Percentiles rank a stretch among this genome's conserved stretches.
Conservation (phyloP, 2,329 filamentous ascomycete species). For the Nakataea oryzae region DNA sequence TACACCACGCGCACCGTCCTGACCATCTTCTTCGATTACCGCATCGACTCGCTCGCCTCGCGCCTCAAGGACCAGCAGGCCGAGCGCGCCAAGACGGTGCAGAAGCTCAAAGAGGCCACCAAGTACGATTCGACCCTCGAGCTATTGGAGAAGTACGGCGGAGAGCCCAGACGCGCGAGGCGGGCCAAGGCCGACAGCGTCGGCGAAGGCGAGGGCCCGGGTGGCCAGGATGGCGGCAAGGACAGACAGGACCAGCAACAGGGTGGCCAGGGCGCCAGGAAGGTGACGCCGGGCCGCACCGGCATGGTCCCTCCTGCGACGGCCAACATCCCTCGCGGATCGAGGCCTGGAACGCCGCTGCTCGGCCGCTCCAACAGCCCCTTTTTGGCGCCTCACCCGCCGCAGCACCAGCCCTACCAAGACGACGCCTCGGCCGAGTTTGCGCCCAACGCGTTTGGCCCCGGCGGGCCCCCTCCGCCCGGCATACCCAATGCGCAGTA, state of each 20-base stretch:
- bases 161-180: constrained; percentile 30
- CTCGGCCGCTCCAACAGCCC: no score
- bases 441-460: constrained; percentile 58
- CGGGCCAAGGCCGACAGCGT: constrained; percentile 7
- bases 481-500: constrained; percentile 14
- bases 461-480: constrained; percentile 13
- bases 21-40: constrained; percentile 68
- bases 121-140: constrained; percentile 94
- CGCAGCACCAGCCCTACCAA: neutral
- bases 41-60: constrained; percentile 57
- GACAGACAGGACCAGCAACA: constrained; percentile 8
- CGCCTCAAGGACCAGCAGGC: constrained; percentile 66
- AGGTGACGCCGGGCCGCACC: constrained; percentile 26
- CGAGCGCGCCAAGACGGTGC: constrained; percentile 78
- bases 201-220: constrained; percentile 3
- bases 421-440: constrained; percentile 50
- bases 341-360: constrained; percentile 18
- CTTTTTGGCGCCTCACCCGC: neutral
- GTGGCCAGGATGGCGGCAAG: constrained; percentile 5
- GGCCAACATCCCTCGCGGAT: constrained; percentile 45
- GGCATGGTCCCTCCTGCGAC: constrained; percentile 48
- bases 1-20: constrained; percentile 60
- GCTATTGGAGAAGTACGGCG: constrained; percentile 88
- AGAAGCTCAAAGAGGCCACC: constrained; percentile 88
- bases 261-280: constrained; percentile 4